Conservation (phyloP, 257 asterid genomes). For the Marsdenia floribunda region DNA sequence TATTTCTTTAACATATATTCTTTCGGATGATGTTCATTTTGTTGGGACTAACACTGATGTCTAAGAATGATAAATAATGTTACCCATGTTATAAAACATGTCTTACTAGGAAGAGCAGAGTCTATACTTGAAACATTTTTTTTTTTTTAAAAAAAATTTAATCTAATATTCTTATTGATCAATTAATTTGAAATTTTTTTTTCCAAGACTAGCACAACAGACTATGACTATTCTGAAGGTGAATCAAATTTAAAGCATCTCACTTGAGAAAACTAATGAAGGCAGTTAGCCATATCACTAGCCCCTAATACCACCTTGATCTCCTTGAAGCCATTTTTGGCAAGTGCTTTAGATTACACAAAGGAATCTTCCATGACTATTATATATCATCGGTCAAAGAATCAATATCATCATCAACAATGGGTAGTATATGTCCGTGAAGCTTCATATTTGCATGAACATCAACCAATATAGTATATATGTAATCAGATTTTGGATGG, state of each 20-base stretch:
- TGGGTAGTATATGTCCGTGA: constrained; percentile 6
- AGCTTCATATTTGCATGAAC: constrained; percentile 43
- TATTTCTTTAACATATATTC: background rate
- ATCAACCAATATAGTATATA: constrained; percentile 38
- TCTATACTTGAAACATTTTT: background rate
- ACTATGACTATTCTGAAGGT: too few relatives aligned
- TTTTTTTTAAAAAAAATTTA: too few relatives aligned
- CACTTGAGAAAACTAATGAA: too few relatives aligned
- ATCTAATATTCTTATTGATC: too few relatives aligned
- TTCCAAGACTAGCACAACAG: too few relatives aligned
- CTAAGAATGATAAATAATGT: background rate
- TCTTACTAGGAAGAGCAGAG: background rate
- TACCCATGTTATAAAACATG: background rate
- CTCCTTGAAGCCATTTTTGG: background rate
- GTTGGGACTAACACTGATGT: background rate
- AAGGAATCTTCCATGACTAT: background rate
- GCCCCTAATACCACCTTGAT: too few relatives aligned
- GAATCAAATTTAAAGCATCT: too few relatives aligned
- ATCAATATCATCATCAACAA: constrained; percentile 29
- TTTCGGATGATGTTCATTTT: background rate
- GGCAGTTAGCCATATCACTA: too few relatives aligned
- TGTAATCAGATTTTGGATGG: constrained; percentile 45
- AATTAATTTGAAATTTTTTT: too few relatives aligned
- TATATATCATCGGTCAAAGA: constrained; percentile 10
- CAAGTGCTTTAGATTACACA: background rate